Conservation (phyloP, 1,284 basidiomycete genomes). For the Ganoderma sinense region DNA sequence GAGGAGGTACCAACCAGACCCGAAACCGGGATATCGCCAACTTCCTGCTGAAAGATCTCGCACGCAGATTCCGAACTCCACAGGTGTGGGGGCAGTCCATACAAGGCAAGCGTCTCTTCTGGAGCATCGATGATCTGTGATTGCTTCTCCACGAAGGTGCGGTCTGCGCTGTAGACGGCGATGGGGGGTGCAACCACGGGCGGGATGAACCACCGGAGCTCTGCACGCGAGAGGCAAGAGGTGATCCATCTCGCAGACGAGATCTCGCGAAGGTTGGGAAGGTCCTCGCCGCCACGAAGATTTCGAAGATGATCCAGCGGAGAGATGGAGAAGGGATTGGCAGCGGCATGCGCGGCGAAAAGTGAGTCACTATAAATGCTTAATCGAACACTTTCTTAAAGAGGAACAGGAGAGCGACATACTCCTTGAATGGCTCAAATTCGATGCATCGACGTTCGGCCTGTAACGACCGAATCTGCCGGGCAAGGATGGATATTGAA, state of each 20-base stretch:
- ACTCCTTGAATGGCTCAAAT: conserved; percentile 57
- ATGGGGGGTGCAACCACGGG: conserved; percentile 88
- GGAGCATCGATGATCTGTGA: conserved; percentile 68
- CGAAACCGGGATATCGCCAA: conserved; percentile 70
- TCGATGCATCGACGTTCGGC: conserved; percentile 53
- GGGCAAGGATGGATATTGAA: conserved; percentile 61
- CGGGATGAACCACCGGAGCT: conserved; percentile 85
- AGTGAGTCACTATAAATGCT: conserved; percentile 56
- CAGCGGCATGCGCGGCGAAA: conserved; percentile 56
- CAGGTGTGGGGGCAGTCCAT: conserved; percentile 82
- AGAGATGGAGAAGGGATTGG: conserved; percentile 41
- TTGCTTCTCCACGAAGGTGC: conserved; percentile 83
- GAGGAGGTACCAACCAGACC: conserved; percentile 81
- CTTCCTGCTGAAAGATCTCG: conserved; percentile 53
- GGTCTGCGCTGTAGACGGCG: conserved; percentile 76
- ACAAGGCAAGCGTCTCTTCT: conserved; percentile 79
- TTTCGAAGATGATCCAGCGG: conserved; percentile 44
- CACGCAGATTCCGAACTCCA: conserved; percentile 70
- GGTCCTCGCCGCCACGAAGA: conserved; percentile 49
- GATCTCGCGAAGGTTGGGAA: conserved; percentile 71
- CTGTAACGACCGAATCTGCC: conserved; percentile 56
- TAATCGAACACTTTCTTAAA: conserved; percentile 10
- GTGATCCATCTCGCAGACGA: conserved; percentile 68
- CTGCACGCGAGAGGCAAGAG: conserved; percentile 84
- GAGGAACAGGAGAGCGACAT: conserved; percentile 23